Evolutionary conservation across 345 rosid genomes (phyloP).

Genomic region (Citrus medica): DNA sequence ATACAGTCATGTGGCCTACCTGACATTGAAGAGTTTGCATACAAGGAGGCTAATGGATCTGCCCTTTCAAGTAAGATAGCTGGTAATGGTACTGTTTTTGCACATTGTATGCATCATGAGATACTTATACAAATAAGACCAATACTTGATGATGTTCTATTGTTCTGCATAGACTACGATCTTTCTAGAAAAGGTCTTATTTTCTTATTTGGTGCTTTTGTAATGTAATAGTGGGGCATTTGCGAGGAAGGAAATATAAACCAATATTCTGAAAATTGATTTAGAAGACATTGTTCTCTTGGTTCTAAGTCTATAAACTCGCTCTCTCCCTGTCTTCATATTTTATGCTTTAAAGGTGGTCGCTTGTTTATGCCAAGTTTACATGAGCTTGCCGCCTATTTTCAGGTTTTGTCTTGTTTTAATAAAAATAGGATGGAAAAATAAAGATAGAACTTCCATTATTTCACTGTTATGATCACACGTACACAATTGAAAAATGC

Average conservation of each 20-base stretch:
- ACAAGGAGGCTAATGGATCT: conserved; percentile 37
- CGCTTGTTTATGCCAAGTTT: neutral
- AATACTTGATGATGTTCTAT: neutral
- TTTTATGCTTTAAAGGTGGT: neutral
- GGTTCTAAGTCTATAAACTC: neutral
- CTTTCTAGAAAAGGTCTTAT: neutral
- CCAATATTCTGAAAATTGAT: neutral
- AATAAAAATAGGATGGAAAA: neutral
- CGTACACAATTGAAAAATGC: neutral
- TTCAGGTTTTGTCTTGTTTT: neutral
- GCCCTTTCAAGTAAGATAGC: conserved; percentile 32
- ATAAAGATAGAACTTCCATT: neutral
- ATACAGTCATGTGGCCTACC: conserved; percentile 42
- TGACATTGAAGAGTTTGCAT: conserved; percentile 78
- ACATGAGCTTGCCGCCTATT: neutral
- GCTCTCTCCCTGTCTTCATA: neutral
- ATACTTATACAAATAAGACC: neutral
- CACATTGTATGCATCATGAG: neutral
- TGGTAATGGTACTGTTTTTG: neutral
- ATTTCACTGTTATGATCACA: neutral
- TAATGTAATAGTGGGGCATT: neutral
- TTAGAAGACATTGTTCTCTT: neutral
- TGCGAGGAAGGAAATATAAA: neutral
- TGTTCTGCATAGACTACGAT: neutral
- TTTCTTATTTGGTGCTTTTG: neutral